Percentiles rank a stretch among this genome's conserved stretches.
These are phyloP conservation scores for Rhazya stricta DNA, from an alignment of 257 asterid species.

Conservation along the genomic window DNA sequence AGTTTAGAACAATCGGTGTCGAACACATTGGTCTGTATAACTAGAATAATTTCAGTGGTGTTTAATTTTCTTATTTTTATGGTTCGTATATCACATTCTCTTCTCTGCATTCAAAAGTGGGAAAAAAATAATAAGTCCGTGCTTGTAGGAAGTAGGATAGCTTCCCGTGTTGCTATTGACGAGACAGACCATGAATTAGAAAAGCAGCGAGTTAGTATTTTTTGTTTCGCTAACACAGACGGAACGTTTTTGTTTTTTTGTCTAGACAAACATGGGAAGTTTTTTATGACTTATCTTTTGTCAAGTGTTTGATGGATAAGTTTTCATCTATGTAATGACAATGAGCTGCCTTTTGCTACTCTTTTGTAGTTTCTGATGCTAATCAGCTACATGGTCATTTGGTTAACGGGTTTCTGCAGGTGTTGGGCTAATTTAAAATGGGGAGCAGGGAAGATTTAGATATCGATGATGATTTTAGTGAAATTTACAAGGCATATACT, in stretches of 20 bases:
- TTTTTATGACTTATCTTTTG: neutral
- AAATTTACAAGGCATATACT: constrained; percentile 85
- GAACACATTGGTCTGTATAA: neutral
- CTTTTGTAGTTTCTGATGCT: neutral
- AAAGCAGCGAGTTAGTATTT: no score
- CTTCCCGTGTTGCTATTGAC: neutral
- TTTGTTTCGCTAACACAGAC: no score
- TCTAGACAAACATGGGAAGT: neutral
- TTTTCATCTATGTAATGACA: neutral
- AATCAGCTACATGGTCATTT: neutral
- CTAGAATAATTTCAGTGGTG: neutral
- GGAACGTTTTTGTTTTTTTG: no score
- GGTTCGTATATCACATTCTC: neutral
- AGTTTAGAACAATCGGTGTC: neutral
- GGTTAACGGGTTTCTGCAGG: neutral
- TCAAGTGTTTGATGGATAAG: neutral
- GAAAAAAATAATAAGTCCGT: neutral
- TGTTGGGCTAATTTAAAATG: constrained; percentile 31
- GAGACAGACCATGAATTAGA: no score
- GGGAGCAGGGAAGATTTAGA: constrained; percentile 63
- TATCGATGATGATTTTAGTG: constrained; percentile 81
- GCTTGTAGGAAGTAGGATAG: neutral
- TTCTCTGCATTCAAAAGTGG: neutral
- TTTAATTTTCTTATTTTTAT: neutral
- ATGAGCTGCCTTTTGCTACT: neutral